Evolutionary conservation across 768 basidiomycete species (phyloP).

Genomic region (Boletus reticulatus): DNA sequence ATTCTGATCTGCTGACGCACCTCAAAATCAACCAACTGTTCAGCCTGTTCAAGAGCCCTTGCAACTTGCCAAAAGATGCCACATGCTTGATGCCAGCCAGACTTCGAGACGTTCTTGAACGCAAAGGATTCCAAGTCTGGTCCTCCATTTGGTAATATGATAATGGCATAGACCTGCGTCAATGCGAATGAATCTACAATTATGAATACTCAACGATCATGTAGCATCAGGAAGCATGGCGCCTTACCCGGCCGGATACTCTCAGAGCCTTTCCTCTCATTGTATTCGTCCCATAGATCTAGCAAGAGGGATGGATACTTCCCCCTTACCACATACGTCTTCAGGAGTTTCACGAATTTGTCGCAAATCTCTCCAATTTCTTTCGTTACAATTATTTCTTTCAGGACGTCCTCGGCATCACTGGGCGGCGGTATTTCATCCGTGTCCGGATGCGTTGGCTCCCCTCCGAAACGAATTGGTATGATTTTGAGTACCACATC

Average conservation of each 20-base stretch:
- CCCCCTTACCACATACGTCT: constrained; percentile 85
- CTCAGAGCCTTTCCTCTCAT: constrained; percentile 71
- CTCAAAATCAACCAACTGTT: constrained; percentile 82
- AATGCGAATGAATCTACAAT: constrained; percentile 67
- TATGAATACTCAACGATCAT: constrained; percentile 5
- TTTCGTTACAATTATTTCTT: constrained; percentile 75
- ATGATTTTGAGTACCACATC: constrained; percentile 90
- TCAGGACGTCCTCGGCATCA: constrained; percentile 72
- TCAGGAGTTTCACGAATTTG: constrained; percentile 79
- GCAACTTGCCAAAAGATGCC: constrained; percentile 91
- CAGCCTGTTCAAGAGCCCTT: constrained; percentile 73
- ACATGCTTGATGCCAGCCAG: constrained; percentile 83
- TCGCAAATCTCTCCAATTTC: constrained; percentile 74
- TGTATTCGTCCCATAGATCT: constrained; percentile 85
- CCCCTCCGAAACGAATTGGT: constrained; percentile 62
- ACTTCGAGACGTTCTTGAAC: constrained; percentile 55
- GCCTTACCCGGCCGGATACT: constrained; percentile 78
- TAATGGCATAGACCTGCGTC: constrained; percentile 83
- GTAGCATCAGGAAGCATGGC: not conserved
- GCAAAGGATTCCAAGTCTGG: constrained; percentile 85
- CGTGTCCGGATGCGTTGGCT: constrained; percentile 28
- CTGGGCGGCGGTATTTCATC: constrained; percentile 64
- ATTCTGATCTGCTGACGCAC: constrained; percentile 40
- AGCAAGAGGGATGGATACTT: constrained; percentile 79
- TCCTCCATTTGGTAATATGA: constrained; percentile 89